Percentiles rank a stretch among this genome's conserved stretches.
Conservation (phyloP, 2,329 filamentous ascomycete genomes). For the Chaetothyriales sp. region DNA sequence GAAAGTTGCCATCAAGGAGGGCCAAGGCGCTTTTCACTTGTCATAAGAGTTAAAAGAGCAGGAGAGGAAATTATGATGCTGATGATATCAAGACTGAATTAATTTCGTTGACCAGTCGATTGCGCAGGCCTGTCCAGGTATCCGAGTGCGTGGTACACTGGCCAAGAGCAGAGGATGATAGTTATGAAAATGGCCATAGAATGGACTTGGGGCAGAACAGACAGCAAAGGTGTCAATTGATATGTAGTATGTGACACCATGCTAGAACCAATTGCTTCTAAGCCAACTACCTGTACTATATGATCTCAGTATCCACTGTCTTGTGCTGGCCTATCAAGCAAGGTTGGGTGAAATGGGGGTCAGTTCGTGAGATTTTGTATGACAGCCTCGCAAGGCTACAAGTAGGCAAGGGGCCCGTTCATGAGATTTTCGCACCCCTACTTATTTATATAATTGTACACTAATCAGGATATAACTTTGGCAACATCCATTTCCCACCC, state of each 20-base stretch:
- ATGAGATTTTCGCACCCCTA: too few species aligned
- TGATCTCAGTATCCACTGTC: too few species aligned
- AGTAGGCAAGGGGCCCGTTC: too few species aligned
- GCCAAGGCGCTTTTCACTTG: constrained; percentile 93
- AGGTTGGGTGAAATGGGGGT: too few species aligned
- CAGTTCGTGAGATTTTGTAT: too few species aligned
- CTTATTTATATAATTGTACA: too few species aligned
- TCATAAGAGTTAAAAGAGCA: constrained; percentile 39
- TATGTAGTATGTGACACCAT: background rate
- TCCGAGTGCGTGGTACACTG: background rate
- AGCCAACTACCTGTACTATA: too few species aligned
- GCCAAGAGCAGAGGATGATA: background rate
- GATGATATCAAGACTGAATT: background rate
- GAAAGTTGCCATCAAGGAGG: constrained; percentile 76
- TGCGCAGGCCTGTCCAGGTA: background rate
- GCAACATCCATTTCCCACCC: too few species aligned
- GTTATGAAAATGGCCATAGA: background rate
- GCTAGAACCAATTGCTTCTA: background rate
- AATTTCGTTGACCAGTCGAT: background rate
- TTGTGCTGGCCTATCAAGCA: too few species aligned
- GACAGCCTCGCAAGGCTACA: too few species aligned
- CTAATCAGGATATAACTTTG: too few species aligned
- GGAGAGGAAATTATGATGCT: background rate
- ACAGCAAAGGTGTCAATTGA: background rate
- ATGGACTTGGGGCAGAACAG: background rate